Evolutionary conservation across 139 green algal genomes (phyloP).

Genomic region (Chlorella vulgaris): DNA sequence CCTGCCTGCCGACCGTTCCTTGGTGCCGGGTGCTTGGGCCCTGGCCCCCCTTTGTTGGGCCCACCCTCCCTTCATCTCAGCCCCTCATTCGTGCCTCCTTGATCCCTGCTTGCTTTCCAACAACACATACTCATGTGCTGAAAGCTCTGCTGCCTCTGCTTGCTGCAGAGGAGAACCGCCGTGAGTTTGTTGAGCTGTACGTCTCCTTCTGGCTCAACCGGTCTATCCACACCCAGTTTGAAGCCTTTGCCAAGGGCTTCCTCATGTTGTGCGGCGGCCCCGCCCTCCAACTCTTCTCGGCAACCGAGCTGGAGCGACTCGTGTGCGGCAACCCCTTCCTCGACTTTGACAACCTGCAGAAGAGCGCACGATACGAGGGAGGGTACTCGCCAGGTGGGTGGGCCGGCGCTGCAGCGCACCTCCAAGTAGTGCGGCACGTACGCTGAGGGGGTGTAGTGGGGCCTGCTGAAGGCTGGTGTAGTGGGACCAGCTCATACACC

Average conservation of each 20-base stretch:
- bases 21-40: too few species aligned
- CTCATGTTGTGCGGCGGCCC: slow-evolving; percentile 85
- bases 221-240: slow-evolving; percentile 74
- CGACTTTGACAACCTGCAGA: slow-evolving; percentile 87
- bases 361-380: slow-evolving; percentile 86
- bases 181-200: slow-evolving; percentile 85
- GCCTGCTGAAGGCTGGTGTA: too few species aligned
- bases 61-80: too few species aligned
- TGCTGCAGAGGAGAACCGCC: slow-evolving; percentile 76
- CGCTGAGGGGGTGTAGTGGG: too few species aligned
- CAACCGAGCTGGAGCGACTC: slow-evolving; percentile 87
- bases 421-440: not conserved
- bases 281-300: slow-evolving; percentile 88
- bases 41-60: too few species aligned
- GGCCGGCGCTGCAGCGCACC: not conserved
- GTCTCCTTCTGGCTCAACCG: slow-evolving; percentile 78
- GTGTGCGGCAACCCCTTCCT: slow-evolving; percentile 90
- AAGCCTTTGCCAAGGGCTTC: slow-evolving; percentile 86
- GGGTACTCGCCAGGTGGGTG: slow-evolving; percentile 66
- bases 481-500: too few species aligned
- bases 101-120: not conserved
- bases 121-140: not conserved
- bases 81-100: too few species aligned
- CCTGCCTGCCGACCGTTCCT: too few species aligned
- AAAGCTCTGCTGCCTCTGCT: not conserved